Conservation (phyloP, 495 filamentous ascomycete genomes). For the Penicillium dipodomyicola region DNA sequence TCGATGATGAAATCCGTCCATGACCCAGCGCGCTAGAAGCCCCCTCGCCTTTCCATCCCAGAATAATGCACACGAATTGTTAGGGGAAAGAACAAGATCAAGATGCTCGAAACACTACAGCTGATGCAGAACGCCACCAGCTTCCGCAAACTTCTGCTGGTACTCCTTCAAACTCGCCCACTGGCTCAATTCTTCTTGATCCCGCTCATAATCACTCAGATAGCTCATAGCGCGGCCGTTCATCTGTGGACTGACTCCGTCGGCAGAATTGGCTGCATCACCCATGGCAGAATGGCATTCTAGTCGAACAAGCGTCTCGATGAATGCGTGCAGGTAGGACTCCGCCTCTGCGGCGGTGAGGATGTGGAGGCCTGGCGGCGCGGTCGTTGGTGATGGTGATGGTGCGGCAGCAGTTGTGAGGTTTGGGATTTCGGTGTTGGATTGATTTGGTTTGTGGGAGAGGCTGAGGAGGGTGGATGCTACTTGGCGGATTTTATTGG, state of each 20-base stretch:
- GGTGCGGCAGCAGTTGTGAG: constrained; percentile 12
- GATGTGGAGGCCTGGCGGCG: constrained; percentile 30
- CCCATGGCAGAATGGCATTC: constrained; percentile 43
- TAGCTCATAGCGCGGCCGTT: constrained; percentile 44
- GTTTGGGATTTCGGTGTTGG: constrained; percentile 15
- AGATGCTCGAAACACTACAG: constrained; percentile 15
- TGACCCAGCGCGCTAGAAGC: neutral
- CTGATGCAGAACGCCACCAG: constrained; percentile 52
- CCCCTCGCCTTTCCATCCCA: neutral
- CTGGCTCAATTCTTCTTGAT: constrained; percentile 66
- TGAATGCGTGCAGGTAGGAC: constrained; percentile 63
- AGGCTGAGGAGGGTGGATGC: constrained; percentile 70
- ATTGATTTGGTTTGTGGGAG: constrained; percentile 34
- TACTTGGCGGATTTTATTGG: constrained; percentile 70
- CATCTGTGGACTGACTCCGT: constrained; percentile 25
- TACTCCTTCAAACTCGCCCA: constrained; percentile 76
- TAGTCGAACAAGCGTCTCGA: constrained; percentile 67
- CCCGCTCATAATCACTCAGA: constrained; percentile 53
- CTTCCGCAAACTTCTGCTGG: constrained; percentile 67
- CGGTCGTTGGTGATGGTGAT: constrained; percentile 1
- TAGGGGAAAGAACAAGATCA: neutral
- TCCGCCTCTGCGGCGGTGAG: constrained; percentile 51
- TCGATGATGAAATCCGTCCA: neutral
- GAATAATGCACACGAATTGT: neutral
- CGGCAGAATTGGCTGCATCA: constrained; percentile 13